Evolutionary conservation across 495 filamentous ascomycete genomes (phyloP), one percentile per base, ranked within the genome.

Genomic region (Hypoxylon intermedium): DNA sequence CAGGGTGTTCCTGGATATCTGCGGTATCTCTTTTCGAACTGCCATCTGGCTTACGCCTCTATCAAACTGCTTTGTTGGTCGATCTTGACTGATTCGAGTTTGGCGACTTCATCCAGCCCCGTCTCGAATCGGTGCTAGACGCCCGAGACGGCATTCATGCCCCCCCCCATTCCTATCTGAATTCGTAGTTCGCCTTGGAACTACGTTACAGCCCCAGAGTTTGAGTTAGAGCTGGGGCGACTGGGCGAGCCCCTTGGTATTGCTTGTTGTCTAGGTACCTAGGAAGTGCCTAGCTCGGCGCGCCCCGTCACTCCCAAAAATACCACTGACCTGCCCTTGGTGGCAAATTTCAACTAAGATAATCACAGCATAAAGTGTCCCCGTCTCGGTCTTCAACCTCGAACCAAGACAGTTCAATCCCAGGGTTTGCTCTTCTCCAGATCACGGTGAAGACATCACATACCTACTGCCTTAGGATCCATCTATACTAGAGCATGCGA

Each of bases 191-290:
- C 62, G 62, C 62, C 62, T 60, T 34, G 54, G 51, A 40, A 49
- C 62, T 60, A 59, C 62, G 55, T 60, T 60, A 58, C 56, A 60
- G 62, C 55, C 62, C 56, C 51, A 65, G 46, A 55, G 36, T 65
- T 56, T 55, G 62, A 40, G 33, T 55, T 65, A 60, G 62, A 65
- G 62, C 62, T 65, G 62, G 62, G 61, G 62, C 62, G 62, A 65
- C n/a, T n/a, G n/a, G n/a, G n/a, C n/a, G n/a, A 26, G 40, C 56
- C 62, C 62, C 38, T 41, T 20, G 44, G 60, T 51, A 44, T 36
- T 50, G 44, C 37, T 47, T 45, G n/a, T n/a, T n/a, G n/a, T n/a
- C n/a, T n/a, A n/a, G n/a, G n/a, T n/a, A n/a, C 45, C 50, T 59
- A 20, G 54, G 44, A 53, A 55, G 26, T 59, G 55, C 61, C 50